Evolutionary conservation across 192 early-diverging fungal genomes (phyloP), one percentile per base, ranked within the genome.

Genomic region (Spinellus fusiger): DNA sequence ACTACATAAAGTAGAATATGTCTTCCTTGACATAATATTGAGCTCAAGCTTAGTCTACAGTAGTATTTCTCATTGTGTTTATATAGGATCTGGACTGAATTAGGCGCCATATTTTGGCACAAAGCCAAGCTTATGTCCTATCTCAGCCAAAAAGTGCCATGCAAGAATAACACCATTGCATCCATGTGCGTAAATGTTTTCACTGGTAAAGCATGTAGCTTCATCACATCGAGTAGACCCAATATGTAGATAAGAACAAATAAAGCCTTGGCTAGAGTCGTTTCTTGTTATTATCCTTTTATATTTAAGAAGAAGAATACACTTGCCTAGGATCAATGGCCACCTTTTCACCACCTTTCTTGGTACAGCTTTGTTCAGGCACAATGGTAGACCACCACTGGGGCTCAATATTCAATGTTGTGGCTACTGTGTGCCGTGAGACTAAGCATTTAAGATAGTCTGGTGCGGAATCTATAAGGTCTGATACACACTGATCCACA

Each of bases 61-160:
- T 9, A 37, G 13, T 37, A 37, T 13, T 15, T 23, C 29, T 33
- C 16, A 10, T 60, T 34, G 5, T 49, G n/a, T n/a, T n/a, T n/a
- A n/a, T n/a, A n/a, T n/a, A n/a, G n/a, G n/a, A n/a, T n/a, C n/a
- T 32, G 31, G 16, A 18, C 28, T 58, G 35, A 32, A 25, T 56
- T 58, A 66, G 23, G 65, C 65, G 6, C 65, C 65, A 58, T 66
- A 66, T 40, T 66, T 66, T 9, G 65, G 65, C 46, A 66, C 31
- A 53, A 59, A 58, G 1, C 65, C 65, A 22, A 66, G 33, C 32
- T 66, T 66, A 40, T 52, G 49, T 15, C 56, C 57, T 18, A 66
- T 59, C 29, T 66, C 65, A 50, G 33, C 32, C 54, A 66, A 33
- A 25, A 59, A 66, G 5, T 66, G 65, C 65, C 65, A 66, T 7